Percentiles rank a stretch among this genome's conserved stretches.
phyloP scores from a whole-genome alignment of 306 rosid genomes.

The Styphnolobium japonicum region DNA sequence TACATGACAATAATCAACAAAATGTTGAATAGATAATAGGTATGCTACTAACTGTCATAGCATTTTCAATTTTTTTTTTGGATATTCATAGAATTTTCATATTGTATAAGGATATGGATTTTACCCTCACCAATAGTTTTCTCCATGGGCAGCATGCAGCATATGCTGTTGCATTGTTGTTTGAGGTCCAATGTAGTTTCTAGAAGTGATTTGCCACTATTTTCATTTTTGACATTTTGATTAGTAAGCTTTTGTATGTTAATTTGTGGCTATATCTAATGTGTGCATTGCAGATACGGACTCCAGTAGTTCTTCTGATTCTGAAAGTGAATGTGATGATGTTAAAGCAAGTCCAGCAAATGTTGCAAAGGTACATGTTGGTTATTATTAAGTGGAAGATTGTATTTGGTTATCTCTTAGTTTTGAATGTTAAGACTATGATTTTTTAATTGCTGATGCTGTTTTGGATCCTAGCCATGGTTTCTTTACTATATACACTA shows the following conservation, averaged over 20 bases:
- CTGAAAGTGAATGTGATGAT: slow-evolving; percentile 56
- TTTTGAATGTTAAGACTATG: slow-evolving; percentile 1
- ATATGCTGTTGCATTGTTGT: slow-evolving; percentile 15
- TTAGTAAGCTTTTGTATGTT: neutral
- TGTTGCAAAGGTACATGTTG: slow-evolving; percentile 42
- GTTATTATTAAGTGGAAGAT: neutral
- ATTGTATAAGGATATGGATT: neutral
- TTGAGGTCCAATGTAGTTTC: slow-evolving; percentile 12
- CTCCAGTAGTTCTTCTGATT: slow-evolving; percentile 58
- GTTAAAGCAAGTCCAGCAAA: slow-evolving; percentile 47
- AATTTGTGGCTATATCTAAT: slow-evolving; percentile 8
- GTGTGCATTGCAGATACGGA: slow-evolving; percentile 44
- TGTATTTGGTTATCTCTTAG: neutral
- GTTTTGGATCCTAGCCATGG: neutral
- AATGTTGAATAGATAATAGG: neutral
- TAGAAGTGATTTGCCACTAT: neutral
- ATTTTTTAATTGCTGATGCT: slow-evolving; percentile 27
- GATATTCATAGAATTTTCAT: neutral
- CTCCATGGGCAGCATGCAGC: neutral
- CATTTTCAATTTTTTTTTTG: neutral
- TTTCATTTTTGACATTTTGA: slow-evolving; percentile 5
- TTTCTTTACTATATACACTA: neutral
- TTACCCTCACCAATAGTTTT: neutral
- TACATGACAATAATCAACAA: neutral
- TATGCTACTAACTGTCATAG: neutral